Percentiles rank a stretch among this genome's conserved stretches.
Evolutionary conservation across 1,284 basidiomycete genomes (phyloP).

Genomic region (Moesziomyces sp.): DNA sequence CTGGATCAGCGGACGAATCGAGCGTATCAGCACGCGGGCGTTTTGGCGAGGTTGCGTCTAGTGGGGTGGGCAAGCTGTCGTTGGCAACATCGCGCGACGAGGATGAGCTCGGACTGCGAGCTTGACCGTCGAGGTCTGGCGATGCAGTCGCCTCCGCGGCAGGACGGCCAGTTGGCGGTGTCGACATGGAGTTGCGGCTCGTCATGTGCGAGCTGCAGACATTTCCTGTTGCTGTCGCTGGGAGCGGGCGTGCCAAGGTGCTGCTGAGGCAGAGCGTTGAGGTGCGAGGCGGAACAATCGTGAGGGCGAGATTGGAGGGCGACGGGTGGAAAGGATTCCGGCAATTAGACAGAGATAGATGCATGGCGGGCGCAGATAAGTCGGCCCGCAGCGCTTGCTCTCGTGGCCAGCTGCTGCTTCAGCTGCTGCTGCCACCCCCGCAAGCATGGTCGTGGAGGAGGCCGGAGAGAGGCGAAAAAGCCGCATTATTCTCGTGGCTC

Average conservation of each 20-base stretch:
- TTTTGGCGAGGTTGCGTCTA: neutral
- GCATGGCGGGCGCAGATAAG: too few relatives aligned
- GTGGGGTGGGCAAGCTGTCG: neutral
- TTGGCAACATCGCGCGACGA: neutral
- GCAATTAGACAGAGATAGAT: too few relatives aligned
- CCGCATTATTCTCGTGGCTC: slow-evolving; percentile 7
- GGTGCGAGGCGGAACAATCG: too few relatives aligned
- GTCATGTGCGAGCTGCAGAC: neutral
- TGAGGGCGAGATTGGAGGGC: too few relatives aligned
- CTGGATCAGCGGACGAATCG: neutral
- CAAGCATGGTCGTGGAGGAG: too few relatives aligned
- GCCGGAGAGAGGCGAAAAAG: slow-evolving; percentile 11
- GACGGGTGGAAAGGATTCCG: too few relatives aligned
- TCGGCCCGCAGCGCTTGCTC: too few relatives aligned
- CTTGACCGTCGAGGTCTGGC: too few relatives aligned
- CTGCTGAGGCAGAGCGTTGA: too few relatives aligned
- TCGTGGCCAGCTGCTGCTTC: too few relatives aligned
- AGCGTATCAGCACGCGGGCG: slow-evolving; percentile 4
- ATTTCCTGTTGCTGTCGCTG: neutral
- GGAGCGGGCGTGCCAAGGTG: too few relatives aligned
- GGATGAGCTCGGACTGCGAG: neutral
- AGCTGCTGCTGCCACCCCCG: too few relatives aligned
- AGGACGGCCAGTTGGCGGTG: neutral
- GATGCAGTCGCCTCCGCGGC: neutral
- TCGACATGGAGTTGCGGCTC: neutral